Base-by-base conservation (phyloP, 2,329 filamentous ascomycete genomes). In the Aspergillus sp. region DNA sequence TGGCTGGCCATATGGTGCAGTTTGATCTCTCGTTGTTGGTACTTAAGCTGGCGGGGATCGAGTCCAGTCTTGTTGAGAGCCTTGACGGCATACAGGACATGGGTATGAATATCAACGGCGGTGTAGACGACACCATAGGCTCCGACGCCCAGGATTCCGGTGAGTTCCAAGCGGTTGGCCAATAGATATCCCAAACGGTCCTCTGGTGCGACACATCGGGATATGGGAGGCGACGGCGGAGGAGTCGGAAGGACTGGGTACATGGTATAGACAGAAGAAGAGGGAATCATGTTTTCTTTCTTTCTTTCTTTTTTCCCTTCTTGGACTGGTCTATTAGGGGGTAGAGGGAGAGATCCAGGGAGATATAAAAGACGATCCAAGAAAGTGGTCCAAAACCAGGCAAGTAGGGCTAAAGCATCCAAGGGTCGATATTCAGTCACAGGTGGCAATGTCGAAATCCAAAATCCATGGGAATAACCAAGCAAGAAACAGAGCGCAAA, bases 51-150 rank as follows among this genome's bases (percentile, higher is more conserved):
- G 57, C 91, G 82, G 59, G 80, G 77, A 71, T 97, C 90, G 74
- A 97, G 75, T 68, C 91, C 93, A 69, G 84, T 78, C 72, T 95
- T 97, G 82, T 88, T 93, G 64, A 98, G 79, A 51, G 90, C 91
- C 77, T 98, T 98, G 64, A 98, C 91, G 54, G 93, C 93, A 75
- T 94, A 98, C 55, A 81, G 83, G 48, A 82, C 79, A 65, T 85
- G 80, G 57, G 83, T 91, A 65, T 84, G 83, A 64, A 91, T 80
- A 72, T 93, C 90, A 70, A 86, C 76, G 61, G 90, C 90, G 55
- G 83, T 82, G 73, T 97, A 97, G 28, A 98, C 93, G 38, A 96
- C 90, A 54, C 93, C 93, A 70, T 98, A 98, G 48, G 93, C 93
- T 58, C 93, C 93, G 43, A 91, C 87, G 55, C 93, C 93, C 52